Percentiles rank a stretch among this genome's conserved stretches.
Evolutionary conservation across 495 filamentous ascomycete species (phyloP).

Genomic region (Aspergillus homomorphus): DNA sequence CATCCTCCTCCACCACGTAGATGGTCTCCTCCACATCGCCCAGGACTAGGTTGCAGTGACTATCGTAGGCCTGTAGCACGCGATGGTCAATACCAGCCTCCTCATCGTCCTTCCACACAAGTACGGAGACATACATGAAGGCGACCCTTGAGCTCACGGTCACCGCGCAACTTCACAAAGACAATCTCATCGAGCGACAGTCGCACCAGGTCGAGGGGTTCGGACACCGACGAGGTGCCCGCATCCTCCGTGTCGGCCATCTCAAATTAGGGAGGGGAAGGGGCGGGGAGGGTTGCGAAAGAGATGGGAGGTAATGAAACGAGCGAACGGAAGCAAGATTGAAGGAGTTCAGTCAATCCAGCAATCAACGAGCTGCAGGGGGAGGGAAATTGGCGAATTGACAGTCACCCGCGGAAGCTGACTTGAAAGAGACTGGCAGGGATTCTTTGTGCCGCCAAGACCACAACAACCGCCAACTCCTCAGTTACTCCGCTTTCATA

Average conservation of each 20-base stretch:
- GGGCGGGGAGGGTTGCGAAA: background rate
- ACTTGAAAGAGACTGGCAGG: constrained; percentile 10
- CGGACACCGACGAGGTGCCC: constrained; percentile 61
- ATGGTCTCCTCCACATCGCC: constrained; percentile 97
- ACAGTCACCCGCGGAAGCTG: background rate
- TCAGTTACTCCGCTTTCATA: constrained; percentile 8
- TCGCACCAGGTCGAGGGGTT: constrained; percentile 92
- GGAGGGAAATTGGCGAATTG: background rate
- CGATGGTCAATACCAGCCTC: constrained; percentile 8
- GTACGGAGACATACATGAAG: constrained; percentile 67
- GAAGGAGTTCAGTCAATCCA: background rate
- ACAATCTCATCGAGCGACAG: constrained; percentile 93
- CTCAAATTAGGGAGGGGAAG: constrained; percentile 7
- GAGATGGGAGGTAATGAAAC: constrained; percentile 8
- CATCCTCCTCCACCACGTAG: constrained; percentile 78
- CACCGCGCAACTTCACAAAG: constrained; percentile 93
- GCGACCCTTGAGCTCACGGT: constrained; percentile 90
- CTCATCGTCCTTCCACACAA: background rate
- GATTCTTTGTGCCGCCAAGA: constrained; percentile 14
- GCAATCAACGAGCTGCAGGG: constrained; percentile 1
- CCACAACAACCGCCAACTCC: constrained; percentile 5
- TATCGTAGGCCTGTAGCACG: constrained; percentile 80
- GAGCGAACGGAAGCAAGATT: background rate
- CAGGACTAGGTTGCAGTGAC: constrained; percentile 96
- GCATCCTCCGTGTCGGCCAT: constrained; percentile 76